Evolutionary conservation across 164 flowering plant genomes (phyloP).

Genomic region (Berberis thunbergii): DNA sequence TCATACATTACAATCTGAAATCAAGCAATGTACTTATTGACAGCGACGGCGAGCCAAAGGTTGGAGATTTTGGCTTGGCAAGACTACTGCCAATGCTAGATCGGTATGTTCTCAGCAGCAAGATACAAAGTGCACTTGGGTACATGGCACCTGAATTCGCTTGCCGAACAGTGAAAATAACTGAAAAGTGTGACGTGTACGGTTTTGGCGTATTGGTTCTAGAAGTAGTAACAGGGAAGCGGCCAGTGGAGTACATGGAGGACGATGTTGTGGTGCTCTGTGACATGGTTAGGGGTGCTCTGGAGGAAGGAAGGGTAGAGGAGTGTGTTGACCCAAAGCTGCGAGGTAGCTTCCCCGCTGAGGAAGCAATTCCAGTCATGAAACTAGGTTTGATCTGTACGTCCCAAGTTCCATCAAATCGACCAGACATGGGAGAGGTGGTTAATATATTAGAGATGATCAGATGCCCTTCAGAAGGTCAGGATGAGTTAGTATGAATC

Average conservation of each 20-base stretch:
- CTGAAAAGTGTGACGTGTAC: constrained; percentile 88
- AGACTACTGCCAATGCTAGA: constrained; percentile 77
- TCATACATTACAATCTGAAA: constrained; percentile 83
- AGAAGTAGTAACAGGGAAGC: constrained; percentile 82
- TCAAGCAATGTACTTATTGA: constrained; percentile 74
- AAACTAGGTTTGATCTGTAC: constrained; percentile 88
- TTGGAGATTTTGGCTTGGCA: constrained; percentile 85
- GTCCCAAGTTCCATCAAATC: constrained; percentile 88
- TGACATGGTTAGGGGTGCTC: constrained; percentile 77
- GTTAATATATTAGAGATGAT: constrained; percentile 82
- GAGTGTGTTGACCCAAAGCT: constrained; percentile 69
- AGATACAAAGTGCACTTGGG: constrained; percentile 94
- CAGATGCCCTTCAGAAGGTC: constrained; percentile 71
- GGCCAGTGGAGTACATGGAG: constrained; percentile 97
- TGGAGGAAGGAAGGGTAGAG: constrained; percentile 75
- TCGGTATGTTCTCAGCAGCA: constrained; percentile 78
- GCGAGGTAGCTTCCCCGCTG: constrained; percentile 56
- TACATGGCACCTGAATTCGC: constrained; percentile 99
- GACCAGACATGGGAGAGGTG: constrained; percentile 94
- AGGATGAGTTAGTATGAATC: constrained; percentile 40
- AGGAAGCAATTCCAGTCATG: constrained; percentile 79
- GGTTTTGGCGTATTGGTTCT: constrained; percentile 80
- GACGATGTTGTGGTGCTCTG: constrained; percentile 87
- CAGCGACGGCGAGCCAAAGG: constrained; percentile 55
- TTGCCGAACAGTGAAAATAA: constrained; percentile 76